Base-by-base conservation (phyloP, 2,329 filamentous ascomycete species). In the Pyricularia grisea region DNA sequence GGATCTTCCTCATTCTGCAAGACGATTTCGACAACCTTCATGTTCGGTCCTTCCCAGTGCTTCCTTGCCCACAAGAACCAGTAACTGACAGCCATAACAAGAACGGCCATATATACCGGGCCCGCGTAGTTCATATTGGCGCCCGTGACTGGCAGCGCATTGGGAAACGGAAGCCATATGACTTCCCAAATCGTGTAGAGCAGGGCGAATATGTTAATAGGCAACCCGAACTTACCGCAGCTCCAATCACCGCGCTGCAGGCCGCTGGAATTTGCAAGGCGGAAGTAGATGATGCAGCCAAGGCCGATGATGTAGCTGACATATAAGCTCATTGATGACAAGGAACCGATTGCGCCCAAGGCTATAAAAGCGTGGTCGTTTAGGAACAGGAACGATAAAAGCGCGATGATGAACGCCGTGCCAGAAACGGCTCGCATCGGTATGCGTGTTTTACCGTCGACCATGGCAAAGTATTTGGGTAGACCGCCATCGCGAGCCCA, bases 281-380 rank as follows among this genome's bases (percentile, higher is more conserved):
- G 71, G 9, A 68, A 61, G 30, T 70, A 69, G 14, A 73, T 64
- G 20, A 70, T 68, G 50, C 69, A 68, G 6, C 68, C 69, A 25
- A 71, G 68, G 55, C 71, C 69, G 55, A 73, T 70, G 36, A 67
- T 63, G 17, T 70, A 70, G 65, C 71, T 73, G 7, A 72, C 3
- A 28, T 73, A 73, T 23, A 72, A 67, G 2, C 69, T 69, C 20
- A 72, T 20, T 4, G 77, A 78, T 23, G 77, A 77, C 27, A 82
- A 74, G 2, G 79, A 75, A 12, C 78, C 76, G 36, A 81, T 78
- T 9, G 79, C 80, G 23, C 75, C 75, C 23, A 81, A 77, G 0
- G 79, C 80, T 30, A 72, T 70, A 64, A 73, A 73, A 2, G 77
- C 76, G 11, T 75, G 75, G 23, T 76, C 77, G 14, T 77, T 79